Evolutionary conservation across 2,329 filamentous ascomycete genomes (phyloP).

Genomic region (Penicillium thymicola): DNA sequence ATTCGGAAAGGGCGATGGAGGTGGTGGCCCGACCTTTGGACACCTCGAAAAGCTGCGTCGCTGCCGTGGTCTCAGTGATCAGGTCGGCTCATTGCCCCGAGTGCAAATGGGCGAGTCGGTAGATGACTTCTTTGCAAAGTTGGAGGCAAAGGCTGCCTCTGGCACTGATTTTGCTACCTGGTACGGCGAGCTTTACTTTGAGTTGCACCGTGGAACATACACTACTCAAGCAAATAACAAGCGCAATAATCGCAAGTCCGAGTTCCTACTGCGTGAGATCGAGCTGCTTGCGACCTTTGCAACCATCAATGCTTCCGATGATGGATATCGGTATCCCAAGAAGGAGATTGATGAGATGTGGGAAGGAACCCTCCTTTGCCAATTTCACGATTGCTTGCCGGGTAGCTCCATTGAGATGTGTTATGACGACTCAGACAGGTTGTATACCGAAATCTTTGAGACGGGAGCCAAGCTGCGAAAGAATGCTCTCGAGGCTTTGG

Average conservation of each 20-base stretch:
- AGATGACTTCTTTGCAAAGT: constrained; percentile 85
- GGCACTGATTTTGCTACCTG: constrained; percentile 80
- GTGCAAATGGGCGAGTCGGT: constrained; percentile 86
- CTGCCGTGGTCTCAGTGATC: constrained; percentile 88
- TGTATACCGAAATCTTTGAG: constrained; percentile 79
- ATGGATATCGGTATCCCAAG: constrained; percentile 83
- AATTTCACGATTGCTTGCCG: constrained; percentile 96
- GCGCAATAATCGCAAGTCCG: constrained; percentile 81
- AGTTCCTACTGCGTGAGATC: constrained; percentile 80
- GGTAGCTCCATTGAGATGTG: constrained; percentile 97
- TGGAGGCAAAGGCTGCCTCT: constrained; percentile 71
- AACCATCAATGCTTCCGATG: constrained; percentile 61
- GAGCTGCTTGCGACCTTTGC: constrained; percentile 85
- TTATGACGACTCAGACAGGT: constrained; percentile 89
- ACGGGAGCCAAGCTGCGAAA: constrained; percentile 70
- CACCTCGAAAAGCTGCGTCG: constrained; percentile 92
- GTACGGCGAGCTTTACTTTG: constrained; percentile 98
- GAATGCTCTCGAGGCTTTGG: constrained; percentile 66
- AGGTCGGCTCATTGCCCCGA: constrained; percentile 75
- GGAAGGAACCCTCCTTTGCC: constrained; percentile 86
- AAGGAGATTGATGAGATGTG: constrained; percentile 93
- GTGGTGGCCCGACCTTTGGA: constrained; percentile 89
- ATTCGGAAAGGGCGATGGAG: constrained; percentile 95
- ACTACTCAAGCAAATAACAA: constrained; percentile 98
- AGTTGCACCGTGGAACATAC: constrained; percentile 94